Base-by-base conservation (phyloP, 768 basidiomycete species). In the Panellus pusillus region DNA sequence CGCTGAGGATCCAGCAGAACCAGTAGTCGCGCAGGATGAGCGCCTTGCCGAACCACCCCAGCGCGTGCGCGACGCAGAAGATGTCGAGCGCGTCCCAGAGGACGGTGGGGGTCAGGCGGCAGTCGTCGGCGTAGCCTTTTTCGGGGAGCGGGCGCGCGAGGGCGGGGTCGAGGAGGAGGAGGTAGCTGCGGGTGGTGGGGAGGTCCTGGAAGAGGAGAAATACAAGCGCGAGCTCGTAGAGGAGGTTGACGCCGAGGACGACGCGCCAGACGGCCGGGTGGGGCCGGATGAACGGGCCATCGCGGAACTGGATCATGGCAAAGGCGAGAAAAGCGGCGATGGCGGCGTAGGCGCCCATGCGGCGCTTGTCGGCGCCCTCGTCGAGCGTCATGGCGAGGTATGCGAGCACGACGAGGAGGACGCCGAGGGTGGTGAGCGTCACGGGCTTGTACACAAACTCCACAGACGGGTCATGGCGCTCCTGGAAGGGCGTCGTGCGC, bases 21-120 rank as follows among this genome's bases (percentile, higher is more conserved):
- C 91, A 93, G 64, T 94, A 93, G 64, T 94, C 92, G 19, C 92
- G 82, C 64, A 94, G 69, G 61, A 94, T 87, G 78, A 93, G 80
- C 4, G 92, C 91, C 69, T 94, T 94, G 39, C 91, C 91, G 66
- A 91, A 93, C 91, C 91, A 94, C 6, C 91, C 91, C 44, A 93
- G 66, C 36, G 90, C 73, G 67, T 94, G 91, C 27, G 91, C 91
- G 15, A 93, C 61, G 63, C 91, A 93, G 66, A 94, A 94, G 50
- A 93, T 86, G 65, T 94, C 91, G 28, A 94, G 68, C 4, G 91
- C 88, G 63, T 87, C 88, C 90, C 88, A 90, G 28, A 93, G 67
- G 45, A 78, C 87, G 50, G 66, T 66, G 38, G 75, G 63, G 13
- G 83, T 86, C 50, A 93, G 70, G 9, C 78, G 68, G 65, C 91